Base-by-base conservation (phyloP, 345 rosid genomes). In the Stellera chamaejasme region DNA sequence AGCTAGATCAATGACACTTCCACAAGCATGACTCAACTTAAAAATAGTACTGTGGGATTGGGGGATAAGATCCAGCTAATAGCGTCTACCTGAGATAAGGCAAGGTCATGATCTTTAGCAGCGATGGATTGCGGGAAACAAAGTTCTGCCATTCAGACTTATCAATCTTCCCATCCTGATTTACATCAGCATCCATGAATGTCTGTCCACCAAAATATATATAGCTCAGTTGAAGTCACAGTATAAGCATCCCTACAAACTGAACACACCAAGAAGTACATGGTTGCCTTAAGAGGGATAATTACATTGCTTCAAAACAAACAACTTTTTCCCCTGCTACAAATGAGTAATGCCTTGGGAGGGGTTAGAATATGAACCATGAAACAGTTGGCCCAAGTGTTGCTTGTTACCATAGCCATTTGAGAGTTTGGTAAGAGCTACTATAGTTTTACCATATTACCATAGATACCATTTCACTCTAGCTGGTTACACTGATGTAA, bases 101-200 rank as follows among this genome's bases (percentile, higher is more conserved):
- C 14, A 94, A 93, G 13, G 92, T 90, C 97, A 87, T 90, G 68
- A 87, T 87, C 75, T 90, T 94, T 60, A 94, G 71, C 65, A 87
- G 69, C 3, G 97, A 87, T 8, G 99, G 99, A 52, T 90, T 90
- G 67, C 71, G 84, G 36, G 80, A 77, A 3, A 94, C 99, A 13
- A 87, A 90, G 65, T 77, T 82, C 39, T 75, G 74, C 99, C 99
- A 94, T 42, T 94, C 97, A 6, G 79, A 27, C 66, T 58, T 78
- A 68, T 94, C 97, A 42, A 94, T 90, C 81, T 83, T 94, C 43
- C 95, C 97, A 58, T 90, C 99, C 47, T 69, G 77, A 53, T 90
- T 76, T 32, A 77, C 81, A 58, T 90, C 96, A 19, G 99, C 99
- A 27, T 94, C 95, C 74, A 76, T 55, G 74, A 90, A 90, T 28